Conservation (phyloP, 2,329 filamentous ascomycete genomes). For the Arthrobotrys sphaeroides region DNA sequence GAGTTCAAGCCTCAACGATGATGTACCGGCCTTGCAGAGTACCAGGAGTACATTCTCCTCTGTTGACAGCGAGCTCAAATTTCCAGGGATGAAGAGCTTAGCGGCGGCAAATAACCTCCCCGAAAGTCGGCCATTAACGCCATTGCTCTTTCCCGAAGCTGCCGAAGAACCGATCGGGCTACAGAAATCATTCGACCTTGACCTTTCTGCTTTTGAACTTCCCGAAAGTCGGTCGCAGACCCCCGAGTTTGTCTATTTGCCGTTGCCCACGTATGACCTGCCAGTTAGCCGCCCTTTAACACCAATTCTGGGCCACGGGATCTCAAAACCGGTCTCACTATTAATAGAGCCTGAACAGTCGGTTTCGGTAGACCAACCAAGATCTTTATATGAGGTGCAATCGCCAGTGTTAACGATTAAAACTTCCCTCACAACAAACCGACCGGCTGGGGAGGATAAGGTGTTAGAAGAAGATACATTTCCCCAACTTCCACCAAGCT, state of each 20-base stretch:
- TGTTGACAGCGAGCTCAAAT: not conserved
- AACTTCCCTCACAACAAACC: too few relatives aligned
- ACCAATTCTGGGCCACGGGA: not conserved
- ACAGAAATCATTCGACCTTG: not conserved
- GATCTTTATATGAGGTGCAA: not conserved
- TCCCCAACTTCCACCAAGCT: not conserved
- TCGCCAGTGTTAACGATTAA: not conserved
- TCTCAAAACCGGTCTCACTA: not conserved
- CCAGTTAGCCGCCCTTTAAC: slow-evolving; percentile 38
- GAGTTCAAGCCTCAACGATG: not conserved
- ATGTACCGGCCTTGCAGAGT: slow-evolving; percentile 15
- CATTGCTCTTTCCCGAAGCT: not conserved
- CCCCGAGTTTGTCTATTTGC: not conserved
- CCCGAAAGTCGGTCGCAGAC: slow-evolving; percentile 16
- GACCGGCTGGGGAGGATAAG: not conserved
- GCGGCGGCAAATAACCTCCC: not conserved
- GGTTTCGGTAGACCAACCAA: not conserved
- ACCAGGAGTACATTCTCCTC: not conserved
- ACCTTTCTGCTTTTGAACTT: not conserved
- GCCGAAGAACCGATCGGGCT: not conserved
- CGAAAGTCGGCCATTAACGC: slow-evolving; percentile 31
- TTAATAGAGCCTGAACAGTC: not conserved
- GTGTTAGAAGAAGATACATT: not conserved
- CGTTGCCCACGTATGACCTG: not conserved
- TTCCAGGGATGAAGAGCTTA: not conserved